Evolutionary conservation across 371 early-diverging fungal genomes (phyloP), one percentile per base, ranked within the genome.

Genomic region (Rhizopus stolonifer): DNA sequence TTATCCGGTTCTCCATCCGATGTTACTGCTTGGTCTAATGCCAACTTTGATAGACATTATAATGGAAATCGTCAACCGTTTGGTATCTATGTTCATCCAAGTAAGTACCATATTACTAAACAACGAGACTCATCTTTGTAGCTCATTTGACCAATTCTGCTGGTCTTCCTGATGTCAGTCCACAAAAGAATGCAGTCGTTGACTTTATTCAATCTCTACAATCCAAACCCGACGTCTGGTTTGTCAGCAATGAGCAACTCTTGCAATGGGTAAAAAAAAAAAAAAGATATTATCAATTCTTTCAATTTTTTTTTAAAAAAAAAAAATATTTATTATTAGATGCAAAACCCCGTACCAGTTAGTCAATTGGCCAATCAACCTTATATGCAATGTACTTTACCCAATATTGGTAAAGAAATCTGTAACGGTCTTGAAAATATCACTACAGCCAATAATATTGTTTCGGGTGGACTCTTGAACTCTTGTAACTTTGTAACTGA

Each of bases 361-460:
- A 74, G 77, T 24, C 66, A 83, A 42, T 58, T 86, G 25, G 83
- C 77, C 9, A 53, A 52, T 22, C 83, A 82, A 42, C 45, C 65
- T 14, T 82, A 83, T 61, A 82, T 85, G 82, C 72, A 79, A 61
- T 85, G 86, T 59, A 59, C 60, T 9, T 44, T 72, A 42, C 83
- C 88, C 11, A 77, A 74, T n/a, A 73, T 80, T 42, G 75, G 82
- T 63, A 82, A 81, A 49, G 83, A 84, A 56, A 89, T 89, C 58
- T 89, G 89, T 66, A 87, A 89, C 55, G 89, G 89, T 53, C 64
- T 86, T 33, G 80, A 83, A 55, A 79, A 72, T 31, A 67, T 77
- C 25, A 69, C 50, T 13, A 56, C 71, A 15, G 53, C 72, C 19
- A 77, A 67, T 39, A 77, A 72, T 17, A 53, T 77, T 18, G 65